Evolutionary conservation across 2,329 filamentous ascomycete genomes (phyloP), one percentile per base, ranked within the genome.

Genomic region (Phialocephala sp.): DNA sequence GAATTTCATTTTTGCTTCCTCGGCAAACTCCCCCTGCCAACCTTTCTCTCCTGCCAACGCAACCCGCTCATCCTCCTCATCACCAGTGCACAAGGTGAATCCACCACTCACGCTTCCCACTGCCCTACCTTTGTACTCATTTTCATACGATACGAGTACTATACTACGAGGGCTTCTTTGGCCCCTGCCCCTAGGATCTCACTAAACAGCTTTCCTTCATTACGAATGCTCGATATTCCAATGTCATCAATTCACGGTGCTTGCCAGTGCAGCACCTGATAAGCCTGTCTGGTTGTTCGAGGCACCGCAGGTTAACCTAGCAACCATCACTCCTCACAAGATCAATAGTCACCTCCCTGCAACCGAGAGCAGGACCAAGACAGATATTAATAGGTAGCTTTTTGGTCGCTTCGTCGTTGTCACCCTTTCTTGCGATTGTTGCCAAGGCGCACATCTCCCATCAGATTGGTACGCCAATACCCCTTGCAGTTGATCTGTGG

Each of bases 401-500:
- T 6, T 24, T 50, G 18, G n/a, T 24, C n/a, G n/a, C n/a, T n/a
- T n/a, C n/a, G 8, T 22, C 37, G 45, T 43, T 8, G n/a, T n/a
- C 8, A 15, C 41, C 45, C n/a, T n/a, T 35, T 12, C 18, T 27
- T 8, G n/a, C n/a, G 50, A 18, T 6, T 12, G 24, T n/a, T 18
- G 50, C 15, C 50, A 54, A 35, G 50, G 50, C 24, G 27, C 14
- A 35, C 27, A 54, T 27, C 22, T 41, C 32, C 35, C 36, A 8
- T 20, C 27, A 32, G 27, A 32, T 32, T 32, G 22, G 9, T 43
- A 55, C 47, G 43, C 36, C 27, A 32, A 32, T 47, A 4, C 54
- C 60, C 54, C 60, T 58, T 58, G 41, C 52, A 36, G 54, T 27
- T 39, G 41, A 43, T 62, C 55, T 20, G n/a, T 50, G 39, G 27